Evolutionary conservation across 148 eudicot species (phyloP).

Genomic region (Polygonum aviculare): DNA sequence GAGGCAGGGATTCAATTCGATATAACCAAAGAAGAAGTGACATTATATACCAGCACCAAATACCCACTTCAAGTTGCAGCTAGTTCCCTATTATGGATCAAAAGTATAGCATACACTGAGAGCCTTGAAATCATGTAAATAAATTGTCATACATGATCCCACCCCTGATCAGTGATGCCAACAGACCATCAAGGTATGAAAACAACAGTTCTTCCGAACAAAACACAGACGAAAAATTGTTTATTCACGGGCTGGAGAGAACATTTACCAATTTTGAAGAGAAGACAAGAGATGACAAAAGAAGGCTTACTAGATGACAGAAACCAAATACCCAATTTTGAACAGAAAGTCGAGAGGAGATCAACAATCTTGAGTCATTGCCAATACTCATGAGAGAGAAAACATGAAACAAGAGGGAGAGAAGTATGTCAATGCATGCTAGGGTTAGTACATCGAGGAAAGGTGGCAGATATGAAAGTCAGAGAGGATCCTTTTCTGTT

Average conservation of each 20-base stretch:
- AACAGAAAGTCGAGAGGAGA: not conserved
- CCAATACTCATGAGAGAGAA: not conserved
- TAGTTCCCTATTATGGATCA: too few relatives aligned
- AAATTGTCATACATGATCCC: not conserved
- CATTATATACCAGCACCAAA: too few relatives aligned
- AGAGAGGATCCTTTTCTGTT: not conserved
- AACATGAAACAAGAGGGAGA: not conserved
- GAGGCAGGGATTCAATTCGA: too few relatives aligned
- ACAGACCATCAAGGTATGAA: not conserved
- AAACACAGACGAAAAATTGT: not conserved
- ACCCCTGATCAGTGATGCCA: not conserved
- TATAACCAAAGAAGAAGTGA: too few relatives aligned
- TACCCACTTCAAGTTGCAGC: too few relatives aligned
- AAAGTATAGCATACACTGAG: too few relatives aligned
- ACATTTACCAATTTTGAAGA: not conserved
- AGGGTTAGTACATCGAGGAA: not conserved
- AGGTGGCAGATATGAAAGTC: not conserved
- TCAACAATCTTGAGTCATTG: not conserved
- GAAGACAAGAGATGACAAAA: not conserved
- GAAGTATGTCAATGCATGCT: not conserved
- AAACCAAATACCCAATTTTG: too few relatives aligned
- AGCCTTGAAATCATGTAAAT: too few relatives aligned
- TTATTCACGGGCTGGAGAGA: not conserved
- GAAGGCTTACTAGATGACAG: too few relatives aligned
- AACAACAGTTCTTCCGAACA: not conserved